A percentile compares a stretch with the other conserved stretches of the same genome.
phyloP scores from a whole-genome alignment of 1,139 yeast genomes.

The Zygotorulaspora mrakii region DNA sequence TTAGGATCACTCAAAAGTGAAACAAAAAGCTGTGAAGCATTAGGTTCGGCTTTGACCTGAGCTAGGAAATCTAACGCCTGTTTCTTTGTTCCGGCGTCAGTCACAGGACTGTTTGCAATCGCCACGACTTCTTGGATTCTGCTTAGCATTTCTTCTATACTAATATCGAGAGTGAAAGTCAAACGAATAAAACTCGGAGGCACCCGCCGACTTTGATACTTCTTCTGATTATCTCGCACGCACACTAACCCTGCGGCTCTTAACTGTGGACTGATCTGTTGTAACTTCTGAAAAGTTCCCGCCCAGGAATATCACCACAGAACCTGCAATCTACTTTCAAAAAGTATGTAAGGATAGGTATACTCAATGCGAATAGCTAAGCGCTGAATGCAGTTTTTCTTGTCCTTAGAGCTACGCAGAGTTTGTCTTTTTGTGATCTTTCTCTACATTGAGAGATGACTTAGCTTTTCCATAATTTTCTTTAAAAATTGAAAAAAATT shows the following conservation, averaged over 20 bases:
- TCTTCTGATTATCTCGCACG: too few species aligned
- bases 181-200: not conserved
- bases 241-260: too few species aligned
- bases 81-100: slow-evolving; percentile 62
- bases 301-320: not conserved
- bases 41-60: slow-evolving; percentile 67
- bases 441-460: slow-evolving; percentile 3
- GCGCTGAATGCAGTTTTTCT: not conserved
- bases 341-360: not conserved
- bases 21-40: slow-evolving; percentile 78
- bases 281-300: not conserved
- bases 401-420: slow-evolving; percentile 1
- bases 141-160: slow-evolving; percentile 52
- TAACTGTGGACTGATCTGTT: too few species aligned
- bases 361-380: not conserved
- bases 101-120: slow-evolving; percentile 77
- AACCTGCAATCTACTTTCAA: not conserved
- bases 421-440: slow-evolving; percentile 4
- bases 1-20: slow-evolving; percentile 49
- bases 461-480: not conserved
- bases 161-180: not conserved
- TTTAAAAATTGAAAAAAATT: not conserved
- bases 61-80: slow-evolving; percentile 84
- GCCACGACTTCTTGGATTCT: slow-evolving; percentile 93
- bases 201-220: not conserved